Conservation (phyloP, 2,329 filamentous ascomycete species). For the Nemania abortiva region DNA sequence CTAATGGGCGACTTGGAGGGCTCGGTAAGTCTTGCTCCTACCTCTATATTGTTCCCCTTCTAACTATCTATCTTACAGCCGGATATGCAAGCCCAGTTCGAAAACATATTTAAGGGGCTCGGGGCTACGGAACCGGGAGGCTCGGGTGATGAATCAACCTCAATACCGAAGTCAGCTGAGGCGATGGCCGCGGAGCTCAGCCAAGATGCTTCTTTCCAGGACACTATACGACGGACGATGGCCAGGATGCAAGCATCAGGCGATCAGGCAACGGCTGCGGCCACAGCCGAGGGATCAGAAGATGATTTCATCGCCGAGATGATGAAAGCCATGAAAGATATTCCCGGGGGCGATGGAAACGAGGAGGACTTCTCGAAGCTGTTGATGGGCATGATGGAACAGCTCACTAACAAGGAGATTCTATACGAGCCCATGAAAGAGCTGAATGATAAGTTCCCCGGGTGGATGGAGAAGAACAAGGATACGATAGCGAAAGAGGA, state of each 20-base stretch:
- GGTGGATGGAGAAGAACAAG: constrained; percentile 85
- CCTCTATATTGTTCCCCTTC: neutral
- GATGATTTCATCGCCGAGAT: constrained; percentile 93
- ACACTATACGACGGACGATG: constrained; percentile 94
- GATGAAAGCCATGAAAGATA: constrained; percentile 85
- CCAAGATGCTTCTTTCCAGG: constrained; percentile 81
- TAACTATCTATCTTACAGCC: constrained; percentile 58
- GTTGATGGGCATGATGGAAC: constrained; percentile 98
- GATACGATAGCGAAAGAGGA: constrained; percentile 76
- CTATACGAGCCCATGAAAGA: constrained; percentile 99
- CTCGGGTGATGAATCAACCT: constrained; percentile 44
- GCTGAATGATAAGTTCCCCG: constrained; percentile 89
- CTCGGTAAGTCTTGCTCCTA: constrained; percentile 58
- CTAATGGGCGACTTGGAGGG: constrained; percentile 78
- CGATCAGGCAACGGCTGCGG: constrained; percentile 84
- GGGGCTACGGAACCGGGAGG: constrained; percentile 60
- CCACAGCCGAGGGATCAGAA: constrained; percentile 71
- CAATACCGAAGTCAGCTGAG: constrained; percentile 45
- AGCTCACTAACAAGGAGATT: constrained; percentile 98
- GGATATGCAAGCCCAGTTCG: constrained; percentile 83
- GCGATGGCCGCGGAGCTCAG: constrained; percentile 53
- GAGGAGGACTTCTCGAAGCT: constrained; percentile 95
- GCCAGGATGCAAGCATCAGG: constrained; percentile 94
- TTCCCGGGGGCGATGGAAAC: constrained; percentile 65
- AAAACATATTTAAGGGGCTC: constrained; percentile 80